These are phyloP conservation scores for Wickerhamomyces canadensis DNA, from an alignment of 805 yeast genomes.

Conservation along the genomic window DNA sequence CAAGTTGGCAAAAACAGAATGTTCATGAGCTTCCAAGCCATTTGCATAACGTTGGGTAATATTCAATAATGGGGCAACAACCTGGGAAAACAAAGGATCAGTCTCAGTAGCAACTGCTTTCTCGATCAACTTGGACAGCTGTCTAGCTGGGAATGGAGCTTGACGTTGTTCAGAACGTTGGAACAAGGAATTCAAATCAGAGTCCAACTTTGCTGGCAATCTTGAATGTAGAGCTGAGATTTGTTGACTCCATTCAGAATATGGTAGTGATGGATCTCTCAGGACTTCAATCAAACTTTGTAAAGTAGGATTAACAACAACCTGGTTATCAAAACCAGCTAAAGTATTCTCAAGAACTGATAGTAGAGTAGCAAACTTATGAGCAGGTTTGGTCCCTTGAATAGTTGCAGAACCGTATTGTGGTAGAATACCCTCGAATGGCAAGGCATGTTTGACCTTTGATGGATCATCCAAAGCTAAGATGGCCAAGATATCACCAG, in stretches of 20 bases:
- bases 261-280: slow-evolving; percentile 80
- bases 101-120: slow-evolving; percentile 47
- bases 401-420: slow-evolving; percentile 78
- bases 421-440: slow-evolving; percentile 91
- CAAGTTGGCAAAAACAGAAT: slow-evolving; percentile 61
- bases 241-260: slow-evolving; percentile 83
- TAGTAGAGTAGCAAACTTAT: slow-evolving; percentile 56
- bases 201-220: slow-evolving; percentile 73
- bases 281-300: slow-evolving; percentile 66
- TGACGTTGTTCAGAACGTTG: slow-evolving; percentile 59
- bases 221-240: slow-evolving; percentile 91
- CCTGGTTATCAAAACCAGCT: slow-evolving; percentile 92
- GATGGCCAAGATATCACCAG: slow-evolving; percentile 96
- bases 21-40: slow-evolving; percentile 85
- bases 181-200: slow-evolving; percentile 55
- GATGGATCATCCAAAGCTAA: slow-evolving; percentile 94
- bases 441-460: slow-evolving; percentile 93
- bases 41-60: slow-evolving; percentile 65
- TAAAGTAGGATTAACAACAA: slow-evolving; percentile 81
- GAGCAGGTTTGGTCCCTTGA: slow-evolving; percentile 79
- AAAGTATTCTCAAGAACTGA: slow-evolving; percentile 71
- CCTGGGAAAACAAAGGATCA: slow-evolving; percentile 48
- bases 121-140: slow-evolving; percentile 64
- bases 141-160: slow-evolving; percentile 93
- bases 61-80: slow-evolving; percentile 66